phyloP scores from a whole-genome alignment of 805 yeast species.

The Metschnikowia gelsemii region DNA sequence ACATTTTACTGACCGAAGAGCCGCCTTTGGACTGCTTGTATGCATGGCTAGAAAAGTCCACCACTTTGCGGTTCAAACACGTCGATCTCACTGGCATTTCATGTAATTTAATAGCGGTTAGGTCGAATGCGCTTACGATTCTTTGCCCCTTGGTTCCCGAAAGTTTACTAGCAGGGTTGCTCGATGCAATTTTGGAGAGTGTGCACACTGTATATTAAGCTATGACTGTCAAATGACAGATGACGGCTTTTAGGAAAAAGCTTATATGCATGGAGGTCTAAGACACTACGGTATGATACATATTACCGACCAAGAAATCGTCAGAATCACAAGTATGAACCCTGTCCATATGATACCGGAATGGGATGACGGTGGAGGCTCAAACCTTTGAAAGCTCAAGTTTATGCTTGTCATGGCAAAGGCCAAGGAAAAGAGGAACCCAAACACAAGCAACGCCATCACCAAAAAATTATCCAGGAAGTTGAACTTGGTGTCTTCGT shows the following conservation, averaged over 20 bases:
- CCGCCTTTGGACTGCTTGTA: constrained; percentile 10
- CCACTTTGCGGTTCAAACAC: constrained; percentile 14
- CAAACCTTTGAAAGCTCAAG: constrained; percentile 33
- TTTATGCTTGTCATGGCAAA: constrained; percentile 38
- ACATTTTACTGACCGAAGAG: constrained; percentile 1
- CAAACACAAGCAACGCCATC: constrained; percentile 31
- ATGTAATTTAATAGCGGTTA: constrained; percentile 7
- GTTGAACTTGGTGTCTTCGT: constrained; percentile 25
- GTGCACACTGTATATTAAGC: background rate
- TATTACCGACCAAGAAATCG: constrained; percentile 22
- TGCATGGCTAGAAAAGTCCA: constrained; percentile 13
- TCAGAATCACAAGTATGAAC: constrained; percentile 23
- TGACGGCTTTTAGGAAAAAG: too few species aligned
- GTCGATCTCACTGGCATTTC: constrained; percentile 7
- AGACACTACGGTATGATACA: constrained; percentile 10
- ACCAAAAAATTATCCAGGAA: constrained; percentile 35
- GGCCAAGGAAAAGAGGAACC: constrained; percentile 32
- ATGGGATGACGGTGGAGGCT: constrained; percentile 28
- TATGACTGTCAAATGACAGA: too few species aligned
- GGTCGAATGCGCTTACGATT: constrained; percentile 3
- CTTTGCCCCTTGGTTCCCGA: background rate
- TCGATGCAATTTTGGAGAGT: background rate
- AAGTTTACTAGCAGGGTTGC: background rate
- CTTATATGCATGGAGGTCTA: too few species aligned
- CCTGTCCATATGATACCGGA: constrained; percentile 28